These are phyloP conservation scores for Leucosporidium creatinivorum DNA, from an alignment of 768 basidiomycete species.

Conservation along the genomic window DNA sequence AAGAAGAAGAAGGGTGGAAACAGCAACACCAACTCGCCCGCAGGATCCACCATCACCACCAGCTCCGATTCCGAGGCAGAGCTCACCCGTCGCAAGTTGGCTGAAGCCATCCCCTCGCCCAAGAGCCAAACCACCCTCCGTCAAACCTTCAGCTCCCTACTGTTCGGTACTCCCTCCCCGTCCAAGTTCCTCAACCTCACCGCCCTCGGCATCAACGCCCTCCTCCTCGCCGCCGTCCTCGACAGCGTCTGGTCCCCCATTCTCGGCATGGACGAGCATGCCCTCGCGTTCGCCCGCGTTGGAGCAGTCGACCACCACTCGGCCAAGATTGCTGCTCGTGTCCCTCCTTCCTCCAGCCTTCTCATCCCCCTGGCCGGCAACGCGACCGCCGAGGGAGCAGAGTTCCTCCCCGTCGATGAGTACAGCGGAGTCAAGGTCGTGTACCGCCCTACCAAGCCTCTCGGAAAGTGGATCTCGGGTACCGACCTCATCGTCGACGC, in stretches of 20 bases:
- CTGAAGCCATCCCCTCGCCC: too few relatives aligned
- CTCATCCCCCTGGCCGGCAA: neutral
- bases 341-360: slow-evolving; percentile 44
- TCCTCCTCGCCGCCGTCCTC: slow-evolving; percentile 42
- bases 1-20: too few relatives aligned
- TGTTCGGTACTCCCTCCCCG: slow-evolving; percentile 1
- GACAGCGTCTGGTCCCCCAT: slow-evolving; percentile 57
- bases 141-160: neutral
- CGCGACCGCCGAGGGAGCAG: slow-evolving; percentile 21
- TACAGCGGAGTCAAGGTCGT: slow-evolving; percentile 31
- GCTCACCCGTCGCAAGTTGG: too few relatives aligned
- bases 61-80: too few relatives aligned
- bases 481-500: slow-evolving; percentile 13
- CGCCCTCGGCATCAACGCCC: slow-evolving; percentile 44
- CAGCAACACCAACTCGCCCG: too few relatives aligned
- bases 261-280: slow-evolving; percentile 49
- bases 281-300: slow-evolving; percentile 59
- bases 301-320: slow-evolving; percentile 62
- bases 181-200: slow-evolving; percentile 21
- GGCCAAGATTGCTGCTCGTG: slow-evolving; percentile 59
- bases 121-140: too few relatives aligned
- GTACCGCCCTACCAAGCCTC: slow-evolving; percentile 32
- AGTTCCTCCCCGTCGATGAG: slow-evolving; percentile 22
- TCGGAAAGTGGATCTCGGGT: slow-evolving; percentile 32
- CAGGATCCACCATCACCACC: too few relatives aligned